Base-by-base conservation (phyloP, 352 stramenopile genomes). In the Pilasporangium apinafurcum region DNA sequence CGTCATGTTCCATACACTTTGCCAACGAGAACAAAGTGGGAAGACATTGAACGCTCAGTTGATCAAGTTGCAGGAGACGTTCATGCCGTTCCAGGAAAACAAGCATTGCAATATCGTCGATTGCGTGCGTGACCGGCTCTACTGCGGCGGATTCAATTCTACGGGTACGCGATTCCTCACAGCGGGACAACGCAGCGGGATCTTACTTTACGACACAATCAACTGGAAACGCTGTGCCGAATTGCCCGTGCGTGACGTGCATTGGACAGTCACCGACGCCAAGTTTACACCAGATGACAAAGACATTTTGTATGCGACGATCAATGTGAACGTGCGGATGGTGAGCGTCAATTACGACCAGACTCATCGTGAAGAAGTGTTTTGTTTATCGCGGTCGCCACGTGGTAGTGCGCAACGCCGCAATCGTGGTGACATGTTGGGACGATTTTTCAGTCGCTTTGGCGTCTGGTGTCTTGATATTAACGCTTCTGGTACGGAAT, bases 281-380 rank as follows among this genome's bases (percentile, higher is more conserved):
- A 88, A 88, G 53, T 93, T 91, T 48, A 83, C 68, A 6, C 76
- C 82, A 0, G 63, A 90, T 25, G 76, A 87, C 49, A 62, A 62
- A 13, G 69, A 63, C 48, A 67, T 89, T 9, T 42, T 93, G 39
- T 93, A 93, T 58, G 78, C 82, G 22, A 85, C 59, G 13, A 91
- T 93, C 46, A 89, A 77, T 44, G 86, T 62, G 55, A 89, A 85
- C 46, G 73, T 93, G 35, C 75, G 75, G 32, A 87, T 93, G 74
- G 77, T 91, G 31, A 71, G 57, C 37, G 65, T 74, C 22, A 61
- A 84, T 48, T 82, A 65, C 51, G 64, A 72, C 21, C 50, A 74
- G 25, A 58, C 78, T 34, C 62, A 48, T 7, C 78, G 65, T 20
- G 72, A 83, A 51, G 46, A 62, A 9, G 60, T 79, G 26, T 86